Evolutionary conservation across 345 rosid genomes (phyloP).

Genomic region (Sonneratia alba): DNA sequence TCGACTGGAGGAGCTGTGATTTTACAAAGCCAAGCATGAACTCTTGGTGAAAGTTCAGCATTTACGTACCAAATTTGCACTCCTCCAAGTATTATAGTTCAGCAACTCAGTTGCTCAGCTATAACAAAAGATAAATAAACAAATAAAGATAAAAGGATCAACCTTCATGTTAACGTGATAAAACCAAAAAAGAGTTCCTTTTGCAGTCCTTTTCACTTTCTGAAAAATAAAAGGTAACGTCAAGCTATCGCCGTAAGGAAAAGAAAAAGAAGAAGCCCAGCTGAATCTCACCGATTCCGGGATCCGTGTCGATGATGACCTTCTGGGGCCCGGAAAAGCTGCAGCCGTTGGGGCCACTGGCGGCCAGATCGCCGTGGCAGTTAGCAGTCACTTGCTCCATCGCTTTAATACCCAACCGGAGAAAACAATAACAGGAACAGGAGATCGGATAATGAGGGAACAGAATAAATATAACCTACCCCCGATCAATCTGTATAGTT

Average conservation of each 20-base stretch:
- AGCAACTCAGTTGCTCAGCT: neutral
- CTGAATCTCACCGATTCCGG: constrained; percentile 74
- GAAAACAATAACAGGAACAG: neutral
- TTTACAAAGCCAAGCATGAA: neutral
- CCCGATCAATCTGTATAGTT: neutral
- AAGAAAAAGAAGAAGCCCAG: neutral
- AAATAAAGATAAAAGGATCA: neutral
- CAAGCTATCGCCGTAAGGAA: neutral
- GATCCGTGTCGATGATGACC: constrained; percentile 96
- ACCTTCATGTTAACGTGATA: neutral
- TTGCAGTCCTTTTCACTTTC: neutral
- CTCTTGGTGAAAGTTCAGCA: neutral
- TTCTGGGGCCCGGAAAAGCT: constrained; percentile 29
- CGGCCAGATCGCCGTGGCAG: neutral
- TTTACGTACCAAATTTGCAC: no score
- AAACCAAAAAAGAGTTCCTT: neutral
- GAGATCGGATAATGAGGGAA: neutral
- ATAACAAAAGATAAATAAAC: neutral
- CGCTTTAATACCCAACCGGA: neutral
- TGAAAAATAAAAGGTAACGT: neutral
- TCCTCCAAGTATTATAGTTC: neutral
- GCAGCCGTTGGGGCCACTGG: constrained; percentile 11
- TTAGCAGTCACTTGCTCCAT: constrained; percentile 4
- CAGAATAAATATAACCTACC: neutral
- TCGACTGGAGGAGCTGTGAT: neutral